Evolutionary conservation across 371 early-diverging fungal species (phyloP).

Genomic region (Rhizopus stolonifer): DNA sequence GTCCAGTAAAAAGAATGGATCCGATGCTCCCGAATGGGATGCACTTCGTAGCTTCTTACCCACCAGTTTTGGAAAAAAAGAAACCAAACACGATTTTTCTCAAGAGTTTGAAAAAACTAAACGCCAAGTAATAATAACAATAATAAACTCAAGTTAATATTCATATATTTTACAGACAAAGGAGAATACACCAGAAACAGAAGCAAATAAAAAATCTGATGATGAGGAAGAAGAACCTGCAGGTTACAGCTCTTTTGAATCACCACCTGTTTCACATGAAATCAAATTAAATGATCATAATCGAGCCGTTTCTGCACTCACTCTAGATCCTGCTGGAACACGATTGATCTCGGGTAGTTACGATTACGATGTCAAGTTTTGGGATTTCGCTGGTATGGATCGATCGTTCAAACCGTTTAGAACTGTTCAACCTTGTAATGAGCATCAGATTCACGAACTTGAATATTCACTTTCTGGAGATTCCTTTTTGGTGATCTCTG

Average conservation of each 20-base stretch:
- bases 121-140: constrained; percentile 31
- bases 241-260: constrained; percentile 27
- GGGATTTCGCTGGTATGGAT: constrained; percentile 94
- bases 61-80: constrained; percentile 62
- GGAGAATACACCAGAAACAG: background rate
- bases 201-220: constrained; percentile 2
- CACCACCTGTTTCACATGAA: constrained; percentile 68
- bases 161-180: background rate
- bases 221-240: constrained; percentile 28
- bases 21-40: constrained; percentile 37
- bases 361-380: constrained; percentile 81
- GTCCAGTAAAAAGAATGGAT: background rate
- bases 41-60: constrained; percentile 55
- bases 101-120: constrained; percentile 48
- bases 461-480: constrained; percentile 81
- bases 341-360: constrained; percentile 81
- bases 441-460: constrained; percentile 84
- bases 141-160: constrained; percentile 15
- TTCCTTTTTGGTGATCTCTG: constrained; percentile 77
- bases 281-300: constrained; percentile 66
- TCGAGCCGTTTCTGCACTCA: constrained; percentile 76
- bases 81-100: constrained; percentile 28
- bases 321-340: constrained; percentile 83
- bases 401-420: constrained; percentile 73
- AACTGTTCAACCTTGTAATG: constrained; percentile 77